phyloP scores from a whole-genome alignment of 805 yeast genomes.

The Candida succiphila region DNA sequence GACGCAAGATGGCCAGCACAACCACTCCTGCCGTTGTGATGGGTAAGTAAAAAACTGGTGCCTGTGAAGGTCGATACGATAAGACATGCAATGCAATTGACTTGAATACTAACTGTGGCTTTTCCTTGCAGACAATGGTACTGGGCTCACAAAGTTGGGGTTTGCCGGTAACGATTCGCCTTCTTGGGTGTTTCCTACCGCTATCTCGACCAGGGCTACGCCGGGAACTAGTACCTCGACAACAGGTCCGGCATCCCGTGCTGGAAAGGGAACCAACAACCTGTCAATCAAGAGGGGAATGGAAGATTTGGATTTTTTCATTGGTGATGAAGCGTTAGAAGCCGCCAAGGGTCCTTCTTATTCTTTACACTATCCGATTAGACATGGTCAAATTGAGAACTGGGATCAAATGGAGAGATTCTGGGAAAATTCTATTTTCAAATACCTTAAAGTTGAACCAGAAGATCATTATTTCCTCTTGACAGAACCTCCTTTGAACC shows the following conservation, averaged over 20 bases:
- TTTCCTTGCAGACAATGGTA: slow-evolving; percentile 57
- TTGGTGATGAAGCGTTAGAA: slow-evolving; percentile 89
- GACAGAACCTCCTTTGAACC: slow-evolving; percentile 97
- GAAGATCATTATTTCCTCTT: slow-evolving; percentile 94
- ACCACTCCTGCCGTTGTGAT: slow-evolving; percentile 91
- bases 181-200: slow-evolving; percentile 94
- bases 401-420: slow-evolving; percentile 99
- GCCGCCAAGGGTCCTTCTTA: slow-evolving; percentile 91
- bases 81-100: background rate
- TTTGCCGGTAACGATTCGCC: slow-evolving; percentile 99
- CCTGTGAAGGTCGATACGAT: background rate
- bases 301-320: slow-evolving; percentile 87
- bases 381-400: slow-evolving; percentile 96
- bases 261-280: slow-evolving; percentile 24
- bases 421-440: slow-evolving; percentile 96
- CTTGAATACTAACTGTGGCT: background rate
- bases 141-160: slow-evolving; percentile 94
- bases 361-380: slow-evolving; percentile 82
- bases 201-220: slow-evolving; percentile 69
- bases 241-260: slow-evolving; percentile 30
- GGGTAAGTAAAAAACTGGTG: slow-evolving; percentile 48
- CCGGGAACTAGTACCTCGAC: slow-evolving; percentile 30
- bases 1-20: slow-evolving; percentile 40
- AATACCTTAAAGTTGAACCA: slow-evolving; percentile 94
- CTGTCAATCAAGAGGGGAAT: slow-evolving; percentile 69